Evolutionary conservation across 2,329 filamentous ascomycete genomes (phyloP).

Genomic region (Pseudovirgaria hyperparasitica): DNA sequence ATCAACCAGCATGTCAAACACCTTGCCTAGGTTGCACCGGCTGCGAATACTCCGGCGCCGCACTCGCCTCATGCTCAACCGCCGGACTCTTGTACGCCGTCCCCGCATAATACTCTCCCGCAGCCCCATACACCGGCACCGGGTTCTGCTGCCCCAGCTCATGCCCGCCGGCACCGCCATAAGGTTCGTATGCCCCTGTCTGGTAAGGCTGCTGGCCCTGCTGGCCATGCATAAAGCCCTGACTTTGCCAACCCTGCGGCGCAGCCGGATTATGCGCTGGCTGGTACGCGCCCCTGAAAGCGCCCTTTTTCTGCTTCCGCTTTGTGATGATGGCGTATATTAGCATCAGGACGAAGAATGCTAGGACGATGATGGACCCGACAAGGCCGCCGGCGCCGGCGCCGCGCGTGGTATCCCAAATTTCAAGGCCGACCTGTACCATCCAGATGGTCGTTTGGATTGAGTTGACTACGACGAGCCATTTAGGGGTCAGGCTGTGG

Average conservation of each 20-base stretch:
- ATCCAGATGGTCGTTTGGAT: conserved; percentile 23
- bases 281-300: conserved; percentile 19
- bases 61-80: too few species aligned
- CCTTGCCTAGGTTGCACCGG: too few species aligned
- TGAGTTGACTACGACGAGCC: conserved; percentile 22
- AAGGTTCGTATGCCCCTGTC: neutral
- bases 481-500: conserved; percentile 16
- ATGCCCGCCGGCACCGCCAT: conserved; percentile 9
- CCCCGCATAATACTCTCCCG: conserved; percentile 14
- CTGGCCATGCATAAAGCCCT: neutral
- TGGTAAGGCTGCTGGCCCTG: neutral
- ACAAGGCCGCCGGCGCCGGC: conserved; percentile 13
- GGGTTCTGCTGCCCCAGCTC: conserved; percentile 1
- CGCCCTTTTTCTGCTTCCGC: conserved; percentile 10
- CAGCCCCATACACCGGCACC: conserved; percentile 4
- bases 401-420: conserved; percentile 11
- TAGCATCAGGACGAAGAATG: conserved; percentile 25
- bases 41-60: too few species aligned
- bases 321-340: conserved; percentile 25
- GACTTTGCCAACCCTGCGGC: conserved; percentile 2
- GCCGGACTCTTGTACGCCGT: too few species aligned
- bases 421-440: conserved; percentile 17
- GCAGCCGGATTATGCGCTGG: conserved; percentile 17
- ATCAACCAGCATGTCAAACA: too few species aligned
- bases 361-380: conserved; percentile 18